These are phyloP conservation scores for Botryotinia globosa DNA, from an alignment of 2,329 filamentous ascomycete species.

Conservation along the genomic window DNA sequence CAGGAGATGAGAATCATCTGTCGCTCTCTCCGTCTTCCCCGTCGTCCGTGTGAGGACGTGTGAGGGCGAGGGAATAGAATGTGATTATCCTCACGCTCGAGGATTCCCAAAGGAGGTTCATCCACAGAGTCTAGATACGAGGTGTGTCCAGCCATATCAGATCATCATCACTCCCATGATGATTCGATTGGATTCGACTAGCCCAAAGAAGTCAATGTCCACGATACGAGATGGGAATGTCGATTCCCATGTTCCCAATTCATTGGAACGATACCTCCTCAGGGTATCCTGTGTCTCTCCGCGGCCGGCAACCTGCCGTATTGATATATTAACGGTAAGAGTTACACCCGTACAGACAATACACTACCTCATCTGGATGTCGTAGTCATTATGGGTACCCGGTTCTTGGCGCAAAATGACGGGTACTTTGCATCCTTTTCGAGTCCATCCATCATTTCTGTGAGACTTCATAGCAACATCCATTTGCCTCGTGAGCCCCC, in stretches of 20 bases:
- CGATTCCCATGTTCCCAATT: conserved; percentile 1
- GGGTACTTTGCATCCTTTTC: conserved; percentile 13
- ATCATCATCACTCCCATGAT: not conserved
- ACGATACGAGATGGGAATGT: not conserved
- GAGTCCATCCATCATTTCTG: not conserved
- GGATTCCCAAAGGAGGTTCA: not conserved
- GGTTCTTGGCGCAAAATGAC: conserved; percentile 18
- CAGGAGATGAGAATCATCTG: conserved; percentile 13
- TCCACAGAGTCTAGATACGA: not conserved
- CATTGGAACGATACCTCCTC: conserved; percentile 6
- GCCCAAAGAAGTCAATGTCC: not conserved
- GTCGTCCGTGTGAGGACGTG: not conserved
- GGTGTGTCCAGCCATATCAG: not conserved
- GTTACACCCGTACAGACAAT: conserved; percentile 20
- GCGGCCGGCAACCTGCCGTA: conserved; percentile 14
- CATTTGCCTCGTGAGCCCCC: conserved; percentile 13
- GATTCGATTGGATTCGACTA: not conserved
- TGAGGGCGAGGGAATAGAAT: not conserved
- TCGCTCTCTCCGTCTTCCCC: conserved; percentile 2
- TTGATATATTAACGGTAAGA: conserved; percentile 20
- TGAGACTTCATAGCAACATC: conserved; percentile 16
- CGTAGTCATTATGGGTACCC: conserved; percentile 20
- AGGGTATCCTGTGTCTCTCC: conserved; percentile 11
- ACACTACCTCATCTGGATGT: not conserved
- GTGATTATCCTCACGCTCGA: not conserved